A percentile compares a stretch with the other conserved stretches of the same genome.
phyloP scores from a whole-genome alignment of 1,284 basidiomycete genomes.

The Testicularia cyperi region DNA sequence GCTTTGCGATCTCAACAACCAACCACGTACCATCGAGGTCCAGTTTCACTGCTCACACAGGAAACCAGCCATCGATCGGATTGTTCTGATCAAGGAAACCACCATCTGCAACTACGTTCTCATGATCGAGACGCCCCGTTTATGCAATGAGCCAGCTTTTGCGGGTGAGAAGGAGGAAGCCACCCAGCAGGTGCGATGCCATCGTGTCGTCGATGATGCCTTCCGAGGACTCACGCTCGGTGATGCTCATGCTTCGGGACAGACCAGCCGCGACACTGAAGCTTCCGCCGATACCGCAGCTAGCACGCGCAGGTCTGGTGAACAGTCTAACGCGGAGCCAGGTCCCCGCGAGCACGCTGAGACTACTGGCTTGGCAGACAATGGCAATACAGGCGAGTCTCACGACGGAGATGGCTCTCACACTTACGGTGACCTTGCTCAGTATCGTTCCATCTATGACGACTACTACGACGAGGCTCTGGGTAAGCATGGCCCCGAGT shows the following conservation, averaged over 20 bases:
- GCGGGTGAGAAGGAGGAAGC: slow-evolving; percentile 31
- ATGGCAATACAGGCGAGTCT: no score
- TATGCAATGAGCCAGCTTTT: slow-evolving; percentile 35
- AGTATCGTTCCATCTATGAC: slow-evolving; percentile 30
- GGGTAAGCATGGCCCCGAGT: slow-evolving; percentile 15
- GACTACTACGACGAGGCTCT: slow-evolving; percentile 36
- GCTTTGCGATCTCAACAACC: slow-evolving; percentile 46
- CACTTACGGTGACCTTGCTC: slow-evolving; percentile 31
- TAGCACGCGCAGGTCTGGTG: neutral
- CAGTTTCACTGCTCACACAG: slow-evolving; percentile 45
- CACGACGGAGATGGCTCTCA: no score
- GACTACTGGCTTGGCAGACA: no score
- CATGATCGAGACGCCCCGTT: slow-evolving; percentile 35
- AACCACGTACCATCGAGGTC: slow-evolving; percentile 46
- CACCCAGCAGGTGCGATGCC: slow-evolving; percentile 20
- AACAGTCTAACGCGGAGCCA: neutral
- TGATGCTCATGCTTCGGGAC: no score
- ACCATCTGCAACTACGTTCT: slow-evolving; percentile 55
- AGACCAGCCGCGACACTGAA: no score
- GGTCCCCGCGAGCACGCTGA: no score
- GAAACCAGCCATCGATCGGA: slow-evolving; percentile 34
- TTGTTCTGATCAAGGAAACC: slow-evolving; percentile 52
- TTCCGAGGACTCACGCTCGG: slow-evolving; percentile 16
- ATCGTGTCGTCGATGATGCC: slow-evolving; percentile 23
- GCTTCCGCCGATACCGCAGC: slow-evolving; percentile 1